These are phyloP conservation scores for Colletotrichum paranaense DNA, from an alignment of 2,329 filamentous ascomycete genomes.

Conservation along the genomic window DNA sequence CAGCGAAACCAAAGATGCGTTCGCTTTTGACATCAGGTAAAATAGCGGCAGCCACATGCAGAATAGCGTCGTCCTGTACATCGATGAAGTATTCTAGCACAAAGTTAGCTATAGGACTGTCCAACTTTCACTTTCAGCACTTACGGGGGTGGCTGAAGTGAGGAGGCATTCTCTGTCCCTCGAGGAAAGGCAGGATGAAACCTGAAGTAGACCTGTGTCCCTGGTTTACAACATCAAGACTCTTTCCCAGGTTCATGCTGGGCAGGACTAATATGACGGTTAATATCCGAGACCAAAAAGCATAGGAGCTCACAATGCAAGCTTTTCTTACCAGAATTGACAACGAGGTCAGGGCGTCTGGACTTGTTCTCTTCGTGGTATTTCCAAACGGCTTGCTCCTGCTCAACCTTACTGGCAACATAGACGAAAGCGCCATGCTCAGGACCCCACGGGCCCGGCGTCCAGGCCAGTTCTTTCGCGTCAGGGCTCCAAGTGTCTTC, in stretches of 20 bases:
- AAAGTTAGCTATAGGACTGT: neutral
- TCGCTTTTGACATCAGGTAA: constrained; percentile 57
- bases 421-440: constrained; percentile 46
- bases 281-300: constrained; percentile 34
- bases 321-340: constrained; percentile 14
- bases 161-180: constrained; percentile 26
- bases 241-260: constrained; percentile 41
- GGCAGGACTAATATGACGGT: constrained; percentile 45
- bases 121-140: neutral
- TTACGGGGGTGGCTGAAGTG: neutral
- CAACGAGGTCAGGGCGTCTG: constrained; percentile 12
- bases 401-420: constrained; percentile 50
- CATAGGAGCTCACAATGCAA: neutral
- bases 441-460: constrained; percentile 46
- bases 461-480: constrained; percentile 47
- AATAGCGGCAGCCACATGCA: constrained; percentile 64
- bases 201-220: constrained; percentile 40
- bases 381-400: constrained; percentile 52
- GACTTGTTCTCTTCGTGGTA: constrained; percentile 47
- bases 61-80: constrained; percentile 58
- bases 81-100: constrained; percentile 56
- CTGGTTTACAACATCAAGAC: constrained; percentile 38
- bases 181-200: constrained; percentile 37
- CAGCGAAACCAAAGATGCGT: constrained; percentile 65
- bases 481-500: constrained; percentile 49